Base-by-base conservation (phyloP, 495 filamentous ascomycete species). In the Aspergillus conjunctus region DNA sequence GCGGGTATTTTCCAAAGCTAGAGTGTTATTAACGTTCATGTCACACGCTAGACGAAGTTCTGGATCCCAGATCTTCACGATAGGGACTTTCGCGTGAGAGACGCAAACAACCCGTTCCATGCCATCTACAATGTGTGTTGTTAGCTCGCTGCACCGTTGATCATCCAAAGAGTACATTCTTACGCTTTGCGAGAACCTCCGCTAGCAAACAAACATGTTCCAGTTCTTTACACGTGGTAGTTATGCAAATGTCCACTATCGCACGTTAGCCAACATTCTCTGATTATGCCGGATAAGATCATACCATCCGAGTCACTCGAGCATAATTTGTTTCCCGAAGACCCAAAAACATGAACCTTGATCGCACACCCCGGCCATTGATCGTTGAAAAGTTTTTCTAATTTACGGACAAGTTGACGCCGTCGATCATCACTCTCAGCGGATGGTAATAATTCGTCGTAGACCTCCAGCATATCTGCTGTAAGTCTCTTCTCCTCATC, bases 41-140 rank as follows among this genome's bases (percentile, higher is more conserved):
- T 98, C 94, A 65, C 92, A 97, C n/a, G 92, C 89, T 59, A 98
- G 79, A 39, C 85, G 77, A 22, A 97, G 81, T 72, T 97, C 92
- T 0, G 94, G 95, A 69, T 98, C 94, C 93, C 93, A 98, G 50
- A 97, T 93, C 77, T 98, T 98, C 54, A 98, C 94, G 63, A 98
- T 98, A 10, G 95, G 93, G 15, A 98, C 95, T 72, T 97, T 97
- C 14, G 94, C 94, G 41, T 89, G 89, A 21, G 90, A 89, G 7
- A 98, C 89, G 68, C 94, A 98, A 41, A 96, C 88, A 9, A 98
- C 92, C 62, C 88, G 88, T 73, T 97, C 81, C 94, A 98, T 98
- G 55, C 94, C 94, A 77, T 92, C 93, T 97, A 68, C 48, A 21
- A 41, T 41, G 46, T 39, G 62, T 50, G 63, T 60, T 58, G 65